Evolutionary conservation across 495 filamentous ascomycete species (phyloP).

Genomic region (Antarctomyces pellizariae): DNA sequence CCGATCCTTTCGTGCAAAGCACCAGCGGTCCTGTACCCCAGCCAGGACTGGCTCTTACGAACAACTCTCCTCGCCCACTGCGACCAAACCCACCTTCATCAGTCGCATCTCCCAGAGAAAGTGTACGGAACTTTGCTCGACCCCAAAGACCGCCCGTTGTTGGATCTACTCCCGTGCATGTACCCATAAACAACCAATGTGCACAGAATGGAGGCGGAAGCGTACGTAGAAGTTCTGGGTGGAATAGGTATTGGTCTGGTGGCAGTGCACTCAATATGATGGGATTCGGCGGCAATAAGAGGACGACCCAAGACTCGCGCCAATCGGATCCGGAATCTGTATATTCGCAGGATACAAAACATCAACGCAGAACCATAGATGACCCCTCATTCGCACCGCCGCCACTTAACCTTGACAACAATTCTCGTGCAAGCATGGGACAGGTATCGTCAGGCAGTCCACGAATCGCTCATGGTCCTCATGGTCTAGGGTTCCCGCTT

Average conservation of each 20-base stretch:
- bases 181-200: constrained; percentile 16
- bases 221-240: constrained; percentile 30
- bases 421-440: constrained; percentile 27
- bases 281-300: constrained; percentile 20
- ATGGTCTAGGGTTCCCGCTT: constrained; percentile 21
- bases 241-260: constrained; percentile 37
- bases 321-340: constrained; percentile 20
- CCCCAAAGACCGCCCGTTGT: neutral
- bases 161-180: constrained; percentile 13
- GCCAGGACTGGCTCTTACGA: too few species aligned
- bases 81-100: too few species aligned
- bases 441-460: constrained; percentile 42
- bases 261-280: constrained; percentile 27
- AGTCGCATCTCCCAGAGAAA: too few species aligned
- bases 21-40: too few species aligned
- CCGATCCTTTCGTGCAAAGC: too few species aligned
- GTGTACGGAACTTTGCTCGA: too few species aligned
- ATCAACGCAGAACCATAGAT: constrained; percentile 20
- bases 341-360: constrained; percentile 26
- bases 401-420: constrained; percentile 18
- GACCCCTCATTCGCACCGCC: constrained; percentile 29
- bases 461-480: constrained; percentile 30
- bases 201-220: constrained; percentile 8
- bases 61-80: too few species aligned
- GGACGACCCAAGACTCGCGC: constrained; percentile 18